Evolutionary conservation across 139 green algal species (phyloP), one percentile per base, ranked within the genome.

Genomic region (Eudorina sp.): DNA sequence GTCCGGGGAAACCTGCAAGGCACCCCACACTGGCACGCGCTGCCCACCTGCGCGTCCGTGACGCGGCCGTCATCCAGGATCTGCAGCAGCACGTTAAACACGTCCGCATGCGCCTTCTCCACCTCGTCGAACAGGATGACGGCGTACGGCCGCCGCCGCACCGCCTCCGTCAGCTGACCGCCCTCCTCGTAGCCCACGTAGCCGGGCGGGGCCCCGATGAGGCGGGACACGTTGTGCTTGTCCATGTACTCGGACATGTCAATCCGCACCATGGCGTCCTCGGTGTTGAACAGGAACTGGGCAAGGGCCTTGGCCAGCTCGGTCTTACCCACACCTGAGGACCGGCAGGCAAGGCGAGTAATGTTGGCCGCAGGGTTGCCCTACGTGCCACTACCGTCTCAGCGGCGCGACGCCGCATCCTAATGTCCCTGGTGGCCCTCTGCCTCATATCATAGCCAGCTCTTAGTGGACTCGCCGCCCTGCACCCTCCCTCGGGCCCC

Each of bases 211-310:
- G 97, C 97, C 31, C 96, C 95, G 9, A 99, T 94, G 27, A 99
- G 94, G 16, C 96, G 66, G 66, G 81, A 93, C 27, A 98, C 96
- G 29, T 83, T 95, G 92, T 98, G 95, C 94, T 98, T 98, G 95
- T 98, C 97, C 97, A 99, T 99, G 94, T 98, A 98, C 92, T 95
- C 97, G 76, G 90, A 96, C 98, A 99, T 99, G 95, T 99, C 98
- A 45, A 99, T 95, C 72, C 98, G 94, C 40, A 94, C 92, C 89
- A 98, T 96, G 14, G 95, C 94, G 16, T 97, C 94, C 88, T 99
- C 96, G 43, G 91, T 97, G 93, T 98, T 95, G 92, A 99, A 99
- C 81, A 99, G 91, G 86, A 95, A 96, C 51, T 89, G 62, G 0
- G 97, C 97, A 53, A 99, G 94, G 21, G 96, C 94, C 92, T 99